A percentile compares a stretch with the other conserved stretches of the same genome.
These are phyloP conservation scores for Cajanus cajan DNA, from an alignment of 306 rosid genomes.

Conservation along the genomic window DNA sequence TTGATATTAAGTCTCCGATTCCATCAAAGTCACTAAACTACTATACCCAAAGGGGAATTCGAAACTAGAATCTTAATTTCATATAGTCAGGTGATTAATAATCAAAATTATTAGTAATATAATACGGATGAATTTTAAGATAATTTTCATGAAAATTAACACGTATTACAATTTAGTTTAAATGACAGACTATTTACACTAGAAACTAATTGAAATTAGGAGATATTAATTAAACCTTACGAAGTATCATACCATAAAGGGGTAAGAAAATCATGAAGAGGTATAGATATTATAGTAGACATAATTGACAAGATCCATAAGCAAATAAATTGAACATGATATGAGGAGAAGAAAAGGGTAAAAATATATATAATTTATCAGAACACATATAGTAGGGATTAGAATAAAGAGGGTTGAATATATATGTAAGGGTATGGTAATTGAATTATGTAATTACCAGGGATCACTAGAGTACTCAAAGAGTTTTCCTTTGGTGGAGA, in stretches of 20 bases:
- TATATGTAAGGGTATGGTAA: too few relatives aligned
- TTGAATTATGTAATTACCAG: constrained; percentile 48
- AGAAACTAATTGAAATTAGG: not conserved
- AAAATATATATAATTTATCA: too few relatives aligned
- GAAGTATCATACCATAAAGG: not conserved
- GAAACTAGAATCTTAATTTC: too few relatives aligned
- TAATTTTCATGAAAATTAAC: too few relatives aligned
- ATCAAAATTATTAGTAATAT: too few relatives aligned
- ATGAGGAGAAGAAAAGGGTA: not conserved
- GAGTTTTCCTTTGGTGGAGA: constrained; percentile 84
- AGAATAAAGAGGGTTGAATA: too few relatives aligned
- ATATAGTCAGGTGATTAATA: too few relatives aligned
- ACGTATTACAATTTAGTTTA: too few relatives aligned
- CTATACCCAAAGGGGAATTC: not conserved
- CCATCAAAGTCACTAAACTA: not conserved
- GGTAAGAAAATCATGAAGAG: not conserved
- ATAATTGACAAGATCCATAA: not conserved
- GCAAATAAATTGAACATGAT: not conserved
- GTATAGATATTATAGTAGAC: not conserved
- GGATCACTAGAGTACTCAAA: constrained; percentile 68
- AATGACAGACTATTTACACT: not conserved
- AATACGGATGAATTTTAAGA: too few relatives aligned
- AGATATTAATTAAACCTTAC: not conserved
- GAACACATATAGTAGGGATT: too few relatives aligned
- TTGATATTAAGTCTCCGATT: not conserved